Evolutionary conservation across 2,329 filamentous ascomycete genomes (phyloP).

Genomic region (Pyricularia grisea): DNA sequence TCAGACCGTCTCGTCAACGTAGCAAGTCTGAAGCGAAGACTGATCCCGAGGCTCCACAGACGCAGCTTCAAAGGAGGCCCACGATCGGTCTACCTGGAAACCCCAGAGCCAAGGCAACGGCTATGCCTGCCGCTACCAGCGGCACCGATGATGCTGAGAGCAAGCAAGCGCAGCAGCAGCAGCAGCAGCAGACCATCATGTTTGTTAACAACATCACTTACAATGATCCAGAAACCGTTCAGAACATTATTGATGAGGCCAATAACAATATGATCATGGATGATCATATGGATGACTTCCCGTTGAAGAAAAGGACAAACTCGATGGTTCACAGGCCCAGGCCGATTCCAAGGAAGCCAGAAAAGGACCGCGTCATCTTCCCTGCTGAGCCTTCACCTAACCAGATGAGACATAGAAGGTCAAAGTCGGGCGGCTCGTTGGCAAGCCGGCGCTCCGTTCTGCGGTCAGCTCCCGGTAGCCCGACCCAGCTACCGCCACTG

Average conservation of each 20-base stretch:
- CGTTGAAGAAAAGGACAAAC: slow-evolving; percentile 11
- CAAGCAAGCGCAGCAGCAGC: background rate
- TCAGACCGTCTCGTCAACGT: slow-evolving; percentile 21
- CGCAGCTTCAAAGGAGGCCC: slow-evolving; percentile 32
- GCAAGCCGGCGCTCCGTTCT: slow-evolving; percentile 35
- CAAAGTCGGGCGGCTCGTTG: slow-evolving; percentile 39
- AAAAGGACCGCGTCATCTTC: slow-evolving; percentile 36
- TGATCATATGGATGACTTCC: slow-evolving; percentile 5
- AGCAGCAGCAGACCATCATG: slow-evolving; percentile 37
- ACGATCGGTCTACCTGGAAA: slow-evolving; percentile 39
- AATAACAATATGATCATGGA: slow-evolving; percentile 15
- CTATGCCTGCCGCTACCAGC: slow-evolving; percentile 6
- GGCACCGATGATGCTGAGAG: slow-evolving; percentile 16
- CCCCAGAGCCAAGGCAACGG: slow-evolving; percentile 24
- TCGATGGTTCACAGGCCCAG: slow-evolving; percentile 46
- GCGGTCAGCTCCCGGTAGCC: slow-evolving; percentile 31
- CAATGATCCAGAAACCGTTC: slow-evolving; percentile 38
- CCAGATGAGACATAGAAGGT: slow-evolving; percentile 31
- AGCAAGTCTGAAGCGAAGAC: slow-evolving; percentile 18
- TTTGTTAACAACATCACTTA: slow-evolving; percentile 48
- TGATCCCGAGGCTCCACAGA: slow-evolving; percentile 23
- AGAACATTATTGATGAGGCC: slow-evolving; percentile 36
- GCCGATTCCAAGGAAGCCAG: slow-evolving; percentile 41
- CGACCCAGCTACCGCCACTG: slow-evolving; percentile 41
- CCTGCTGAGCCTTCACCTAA: slow-evolving; percentile 31